These are phyloP conservation scores for Fusarium circinatum DNA, from an alignment of 2,329 filamentous ascomycete species.

Conservation along the genomic window DNA sequence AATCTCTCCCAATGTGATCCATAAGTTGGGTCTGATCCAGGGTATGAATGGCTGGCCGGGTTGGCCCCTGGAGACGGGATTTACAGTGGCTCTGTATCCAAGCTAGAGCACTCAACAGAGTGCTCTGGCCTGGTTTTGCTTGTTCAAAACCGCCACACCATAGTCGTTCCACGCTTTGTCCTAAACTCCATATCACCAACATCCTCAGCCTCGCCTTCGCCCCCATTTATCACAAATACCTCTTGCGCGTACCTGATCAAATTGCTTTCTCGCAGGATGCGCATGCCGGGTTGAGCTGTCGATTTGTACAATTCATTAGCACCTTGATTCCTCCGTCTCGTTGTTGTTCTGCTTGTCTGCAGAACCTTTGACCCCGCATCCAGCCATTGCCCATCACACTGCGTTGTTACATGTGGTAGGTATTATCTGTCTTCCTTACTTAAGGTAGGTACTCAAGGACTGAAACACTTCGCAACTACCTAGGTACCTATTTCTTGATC, in stretches of 20 bases:
- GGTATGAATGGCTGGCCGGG: background rate
- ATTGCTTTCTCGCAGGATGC: background rate
- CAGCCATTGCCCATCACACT: constrained; percentile 22
- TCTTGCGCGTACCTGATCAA: background rate
- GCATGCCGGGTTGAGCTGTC: constrained; percentile 5
- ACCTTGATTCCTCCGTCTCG: constrained; percentile 17
- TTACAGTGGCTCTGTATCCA: background rate
- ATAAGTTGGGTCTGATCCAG: background rate
- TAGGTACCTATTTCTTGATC: constrained; percentile 8
- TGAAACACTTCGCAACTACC: constrained; percentile 26
- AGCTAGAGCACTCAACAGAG: background rate
- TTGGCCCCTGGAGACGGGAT: constrained; percentile 5
- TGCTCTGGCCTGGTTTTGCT: constrained; percentile 19
- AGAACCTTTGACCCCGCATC: constrained; percentile 37
- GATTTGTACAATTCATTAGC: constrained; percentile 33
- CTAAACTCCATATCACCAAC: constrained; percentile 26
- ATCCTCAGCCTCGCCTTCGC: constrained; percentile 24
- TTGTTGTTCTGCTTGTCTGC: constrained; percentile 16
- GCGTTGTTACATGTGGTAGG: constrained; percentile 13
- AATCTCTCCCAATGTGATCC: background rate
- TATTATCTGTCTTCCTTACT: constrained; percentile 6
- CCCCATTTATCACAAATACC: constrained; percentile 3
- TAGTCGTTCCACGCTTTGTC: constrained; percentile 13
- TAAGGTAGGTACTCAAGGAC: constrained; percentile 6
- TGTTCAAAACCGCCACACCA: constrained; percentile 27